These are phyloP conservation scores for Penicillium digitatum DNA, from an alignment of 2,329 filamentous ascomycete genomes.

Conservation along the genomic window DNA sequence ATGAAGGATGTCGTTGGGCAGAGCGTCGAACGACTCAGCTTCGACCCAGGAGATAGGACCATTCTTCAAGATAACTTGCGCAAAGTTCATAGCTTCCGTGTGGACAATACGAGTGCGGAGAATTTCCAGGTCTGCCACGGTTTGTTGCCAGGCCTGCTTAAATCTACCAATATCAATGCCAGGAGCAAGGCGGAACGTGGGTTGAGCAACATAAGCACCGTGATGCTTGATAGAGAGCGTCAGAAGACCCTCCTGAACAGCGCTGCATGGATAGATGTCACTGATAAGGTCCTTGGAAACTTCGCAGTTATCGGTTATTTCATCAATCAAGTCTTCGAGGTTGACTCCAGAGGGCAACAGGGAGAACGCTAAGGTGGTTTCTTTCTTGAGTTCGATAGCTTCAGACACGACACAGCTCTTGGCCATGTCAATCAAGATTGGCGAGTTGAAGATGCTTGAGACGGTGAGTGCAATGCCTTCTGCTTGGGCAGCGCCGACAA, in stretches of 20 bases:
- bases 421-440: constrained; percentile 45
- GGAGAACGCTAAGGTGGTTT: constrained; percentile 25
- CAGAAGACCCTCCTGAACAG: constrained; percentile 46
- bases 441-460: constrained; percentile 44
- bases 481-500: constrained; percentile 42
- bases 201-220: constrained; percentile 49
- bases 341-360: constrained; percentile 24
- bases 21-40: constrained; percentile 25
- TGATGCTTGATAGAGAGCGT: constrained; percentile 47
- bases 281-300: constrained; percentile 29
- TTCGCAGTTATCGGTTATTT: constrained; percentile 31
- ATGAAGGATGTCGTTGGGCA: constrained; percentile 24
- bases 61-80: constrained; percentile 41
- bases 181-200: constrained; percentile 40
- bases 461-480: constrained; percentile 42
- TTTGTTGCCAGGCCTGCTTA: constrained; percentile 47
- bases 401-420: constrained; percentile 21
- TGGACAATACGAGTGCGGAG: constrained; percentile 48
- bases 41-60: constrained; percentile 35
- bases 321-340: constrained; percentile 24
- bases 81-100: constrained; percentile 34
- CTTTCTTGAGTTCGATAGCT: neutral
- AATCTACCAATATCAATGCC: constrained; percentile 42
- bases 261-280: constrained; percentile 45
- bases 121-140: constrained; percentile 46